phyloP scores from a whole-genome alignment of 768 basidiomycete species.

The Boletus reticulatus region DNA sequence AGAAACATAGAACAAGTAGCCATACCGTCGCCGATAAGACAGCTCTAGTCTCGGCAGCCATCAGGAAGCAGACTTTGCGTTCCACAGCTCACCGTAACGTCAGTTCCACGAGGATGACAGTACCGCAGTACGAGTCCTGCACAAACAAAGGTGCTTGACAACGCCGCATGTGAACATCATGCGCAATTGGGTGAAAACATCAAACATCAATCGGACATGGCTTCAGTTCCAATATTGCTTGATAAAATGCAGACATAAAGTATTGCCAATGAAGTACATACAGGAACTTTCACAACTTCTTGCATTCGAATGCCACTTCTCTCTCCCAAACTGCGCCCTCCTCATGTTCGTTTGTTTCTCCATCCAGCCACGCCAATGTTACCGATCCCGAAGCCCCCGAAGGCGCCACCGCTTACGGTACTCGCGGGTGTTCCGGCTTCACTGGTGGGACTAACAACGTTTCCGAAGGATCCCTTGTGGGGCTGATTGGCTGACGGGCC shows the following conservation, averaged over 20 bases:
- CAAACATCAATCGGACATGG: no score
- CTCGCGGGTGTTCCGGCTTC: conserved; percentile 23
- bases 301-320: not conserved
- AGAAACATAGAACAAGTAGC: no score
- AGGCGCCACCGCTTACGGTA: conserved; percentile 39
- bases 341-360: conserved; percentile 26
- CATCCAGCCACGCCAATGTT: conserved; percentile 34
- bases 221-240: not conserved
- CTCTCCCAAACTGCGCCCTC: not conserved
- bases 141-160: no score
- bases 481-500: conserved; percentile 31
- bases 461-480: conserved; percentile 22
- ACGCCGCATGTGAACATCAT: no score
- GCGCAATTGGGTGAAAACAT: no score
- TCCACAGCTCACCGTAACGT: no score
- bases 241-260: conserved; percentile 6
- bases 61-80: no score
- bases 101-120: no score
- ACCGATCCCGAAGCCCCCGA: conserved; percentile 48
- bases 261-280: conserved; percentile 12
- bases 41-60: no score
- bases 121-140: no score
- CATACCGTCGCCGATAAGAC: no score
- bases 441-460: conserved; percentile 19
- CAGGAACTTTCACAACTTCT: conserved; percentile 8